Percentiles rank a stretch among this genome's conserved stretches.
These are phyloP conservation scores for Thermomucor indicae-seudaticae DNA, from an alignment of 371 early-diverging fungal species.

Conservation along the genomic window DNA sequence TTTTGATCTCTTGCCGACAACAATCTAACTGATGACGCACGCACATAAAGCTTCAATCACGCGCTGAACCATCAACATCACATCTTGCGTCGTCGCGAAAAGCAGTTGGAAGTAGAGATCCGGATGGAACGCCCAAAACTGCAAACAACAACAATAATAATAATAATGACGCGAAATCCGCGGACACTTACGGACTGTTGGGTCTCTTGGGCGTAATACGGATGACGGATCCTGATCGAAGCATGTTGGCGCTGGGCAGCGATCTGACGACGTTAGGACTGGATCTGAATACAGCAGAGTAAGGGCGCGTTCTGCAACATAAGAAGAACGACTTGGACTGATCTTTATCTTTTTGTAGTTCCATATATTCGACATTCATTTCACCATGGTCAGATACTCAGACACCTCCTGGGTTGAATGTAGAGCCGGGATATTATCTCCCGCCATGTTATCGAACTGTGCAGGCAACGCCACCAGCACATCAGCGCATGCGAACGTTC, in stretches of 20 bases:
- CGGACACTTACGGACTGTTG: slow-evolving; percentile 48
- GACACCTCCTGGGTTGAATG: slow-evolving; percentile 34
- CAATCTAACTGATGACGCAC: not conserved
- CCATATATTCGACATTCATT: slow-evolving; percentile 73
- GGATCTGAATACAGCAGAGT: slow-evolving; percentile 66
- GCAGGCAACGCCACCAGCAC: slow-evolving; percentile 63
- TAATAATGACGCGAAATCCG: slow-evolving; percentile 2
- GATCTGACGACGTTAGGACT: slow-evolving; percentile 74
- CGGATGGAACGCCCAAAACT: slow-evolving; percentile 3
- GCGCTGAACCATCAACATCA: slow-evolving; percentile 5
- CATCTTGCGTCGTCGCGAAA: slow-evolving; percentile 5
- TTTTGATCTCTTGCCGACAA: not conserved
- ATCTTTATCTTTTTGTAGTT: slow-evolving; percentile 17
- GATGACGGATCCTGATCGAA: slow-evolving; percentile 63
- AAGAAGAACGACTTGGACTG: not conserved
- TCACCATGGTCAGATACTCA: slow-evolving; percentile 76
- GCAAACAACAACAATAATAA: too few species aligned
- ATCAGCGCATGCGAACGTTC: slow-evolving; percentile 61
- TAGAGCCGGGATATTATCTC: slow-evolving; percentile 70
- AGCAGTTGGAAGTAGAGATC: slow-evolving; percentile 4
- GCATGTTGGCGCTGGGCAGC: slow-evolving; percentile 64
- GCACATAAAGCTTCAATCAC: slow-evolving; percentile 3
- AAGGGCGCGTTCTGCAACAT: slow-evolving; percentile 19
- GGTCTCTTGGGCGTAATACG: slow-evolving; percentile 73
- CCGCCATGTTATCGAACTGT: slow-evolving; percentile 67